A percentile compares a stretch with the other conserved stretches of the same genome.
Conservation (phyloP, 2,329 filamentous ascomycete species). For the Neopestalotiopsis sp. region DNA sequence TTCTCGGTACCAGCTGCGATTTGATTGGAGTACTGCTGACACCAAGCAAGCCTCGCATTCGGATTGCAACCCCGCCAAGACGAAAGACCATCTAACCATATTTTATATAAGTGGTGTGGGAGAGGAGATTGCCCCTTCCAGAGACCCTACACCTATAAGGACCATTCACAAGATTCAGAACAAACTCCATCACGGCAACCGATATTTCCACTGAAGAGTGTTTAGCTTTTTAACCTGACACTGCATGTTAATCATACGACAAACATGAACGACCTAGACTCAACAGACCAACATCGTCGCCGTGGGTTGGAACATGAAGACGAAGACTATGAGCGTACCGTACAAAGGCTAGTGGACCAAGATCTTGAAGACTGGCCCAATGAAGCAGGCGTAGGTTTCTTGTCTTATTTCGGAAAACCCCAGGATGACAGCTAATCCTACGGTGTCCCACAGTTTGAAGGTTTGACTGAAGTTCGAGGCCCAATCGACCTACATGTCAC, state of each 20-base stretch:
- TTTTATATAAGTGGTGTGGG: neutral
- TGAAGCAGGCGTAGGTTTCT: constrained; percentile 49
- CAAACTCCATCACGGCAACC: neutral
- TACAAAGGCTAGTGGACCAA: constrained; percentile 23
- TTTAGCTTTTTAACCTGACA: too few species aligned
- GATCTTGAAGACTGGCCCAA: constrained; percentile 55
- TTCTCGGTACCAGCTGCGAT: neutral
- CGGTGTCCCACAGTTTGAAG: constrained; percentile 62
- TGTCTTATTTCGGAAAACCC: too few species aligned
- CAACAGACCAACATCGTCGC: neutral
- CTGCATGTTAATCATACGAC: too few species aligned
- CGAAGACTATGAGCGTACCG: constrained; percentile 28
- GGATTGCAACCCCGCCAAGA: neutral
- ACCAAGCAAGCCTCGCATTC: neutral
- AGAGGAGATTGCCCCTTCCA: neutral
- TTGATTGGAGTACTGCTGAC: neutral
- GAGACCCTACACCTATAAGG: neutral
- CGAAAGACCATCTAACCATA: neutral
- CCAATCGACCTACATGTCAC: constrained; percentile 68
- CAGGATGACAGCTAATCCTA: neutral
- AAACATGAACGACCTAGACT: neutral
- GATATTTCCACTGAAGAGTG: neutral
- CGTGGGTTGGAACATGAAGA: constrained; percentile 26
- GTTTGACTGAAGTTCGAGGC: constrained; percentile 67
- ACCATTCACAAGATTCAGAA: neutral